phyloP scores from a whole-genome alignment of 1,284 basidiomycete species.

The Sporisorium graminicola region DNA sequence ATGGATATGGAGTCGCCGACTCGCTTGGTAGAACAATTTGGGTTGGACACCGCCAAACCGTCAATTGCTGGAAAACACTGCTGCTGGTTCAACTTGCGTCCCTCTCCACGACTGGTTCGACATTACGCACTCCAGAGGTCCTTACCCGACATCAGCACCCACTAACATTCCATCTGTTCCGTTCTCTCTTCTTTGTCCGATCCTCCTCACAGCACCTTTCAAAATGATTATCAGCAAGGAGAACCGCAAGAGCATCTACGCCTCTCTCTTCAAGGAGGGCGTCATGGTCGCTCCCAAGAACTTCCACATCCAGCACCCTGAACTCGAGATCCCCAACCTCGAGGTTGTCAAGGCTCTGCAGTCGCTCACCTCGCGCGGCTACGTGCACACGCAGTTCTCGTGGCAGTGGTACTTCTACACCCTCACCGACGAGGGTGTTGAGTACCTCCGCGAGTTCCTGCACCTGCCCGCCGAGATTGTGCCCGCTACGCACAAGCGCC shows the following conservation, averaged over 20 bases:
- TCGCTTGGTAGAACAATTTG: not conserved
- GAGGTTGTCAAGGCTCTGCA: constrained; percentile 99
- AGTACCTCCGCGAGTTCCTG: constrained; percentile 70
- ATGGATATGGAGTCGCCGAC: not conserved
- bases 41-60: not conserved
- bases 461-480: constrained; percentile 70
- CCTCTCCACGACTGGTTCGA: not conserved
- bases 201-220: not conserved
- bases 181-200: not conserved
- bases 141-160: constrained; percentile 1
- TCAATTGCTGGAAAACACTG: not conserved
- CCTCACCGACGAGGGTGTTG: constrained; percentile 69
- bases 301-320: constrained; percentile 97
- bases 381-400: constrained; percentile 90
- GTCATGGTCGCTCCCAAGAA: constrained; percentile 99
- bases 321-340: constrained; percentile 95
- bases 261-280: constrained; percentile 73
- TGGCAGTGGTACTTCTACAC: constrained; percentile 72
- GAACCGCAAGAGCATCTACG: constrained; percentile 69
- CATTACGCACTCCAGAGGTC: not conserved
- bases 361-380: constrained; percentile 93
- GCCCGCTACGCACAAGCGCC: constrained; percentile 69
- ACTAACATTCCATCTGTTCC: constrained; percentile 7
- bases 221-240: constrained; percentile 69
- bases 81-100: not conserved